Evolutionary conservation across 2,329 filamentous ascomycete genomes (phyloP), one percentile per base, ranked within the genome.

Genomic region (Neocucurbitaria cava): DNA sequence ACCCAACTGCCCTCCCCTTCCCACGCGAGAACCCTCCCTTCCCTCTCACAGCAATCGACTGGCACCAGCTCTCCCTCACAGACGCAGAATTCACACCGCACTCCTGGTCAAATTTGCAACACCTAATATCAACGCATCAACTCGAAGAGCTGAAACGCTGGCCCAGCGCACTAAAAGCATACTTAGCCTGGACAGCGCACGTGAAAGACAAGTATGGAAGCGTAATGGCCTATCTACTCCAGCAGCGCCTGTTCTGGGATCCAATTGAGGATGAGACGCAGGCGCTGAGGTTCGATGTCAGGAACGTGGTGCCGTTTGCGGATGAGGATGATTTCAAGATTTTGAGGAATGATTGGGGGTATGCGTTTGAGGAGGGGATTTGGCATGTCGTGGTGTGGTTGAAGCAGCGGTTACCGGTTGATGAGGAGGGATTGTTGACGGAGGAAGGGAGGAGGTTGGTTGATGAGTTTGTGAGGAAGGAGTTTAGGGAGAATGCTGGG

Each of bases 261-360:
- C 68, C 64, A 8, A 26, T 64, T 30, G 36, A 59, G 15, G 52
- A 61, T 28, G 40, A 40, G 2, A 49, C 55, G 0, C 66, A 65
- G 9, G 61, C 59, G 6, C 54, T 72, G 31, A 36, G 45, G 3
- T 82, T 85, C 58, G 59, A 71, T 4, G 77, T 79, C 53, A 70
- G 72, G 17, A 82, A 82, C 55, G 62, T 75, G 10, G 75, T 71
- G 3, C 85, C 85, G 0, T 87, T 88, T 68, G 79, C 78, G 42
- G 77, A 86, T 61, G 59, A 76, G 9, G 65, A 70, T 30, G 85
- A 88, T 70, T 87, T 82, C 70, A 79, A 75, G 52, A 82, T 87
- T 49, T 75, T 87, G 42, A 75, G 76, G 39, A 88, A 88, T 64
- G 86, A 88, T 70, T 88, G 86, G 86, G 83, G 84, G 1, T 88